Evolutionary conservation across 2,329 filamentous ascomycete species (phyloP), one percentile per base, ranked within the genome.

Genomic region (Madurella fahalii): DNA sequence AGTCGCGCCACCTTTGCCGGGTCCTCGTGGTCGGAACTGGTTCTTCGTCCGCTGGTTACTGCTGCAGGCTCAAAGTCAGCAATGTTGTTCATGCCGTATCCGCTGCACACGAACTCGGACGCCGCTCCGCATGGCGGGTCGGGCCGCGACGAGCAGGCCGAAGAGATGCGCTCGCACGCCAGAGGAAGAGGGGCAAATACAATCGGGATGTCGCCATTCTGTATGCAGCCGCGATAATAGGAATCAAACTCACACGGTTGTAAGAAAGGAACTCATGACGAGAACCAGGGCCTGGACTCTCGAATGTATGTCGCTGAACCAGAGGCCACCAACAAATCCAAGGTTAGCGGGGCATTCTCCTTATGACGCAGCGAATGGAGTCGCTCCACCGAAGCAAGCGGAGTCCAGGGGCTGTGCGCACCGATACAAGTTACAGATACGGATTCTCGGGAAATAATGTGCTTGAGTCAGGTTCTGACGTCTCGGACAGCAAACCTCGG

Each of bases 31-130:
- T 69, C 92, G 90, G 78, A 97, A 97, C 63, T 94, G 89, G 67
- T 89, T 91, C 72, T 89, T 85, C 63, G 89, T 90, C 67, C 91
- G 87, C 71, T 91, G 86, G 76, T 94, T 94, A 64, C 90, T 94
- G 68, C 32, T 16, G 25, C 40, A 20, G 37, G 49, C 5, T 40
- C 1, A 39, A 39, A 41, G 57, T 63, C 47, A 62, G 58, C 52
- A 30, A 46, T 44, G 16, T 13, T 53, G 44, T 39, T 25, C 17
- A 4, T 16, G 32, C 20, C 46, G 51, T 52, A 45, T 49, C 18
- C 15, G 8, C 37, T 40, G 18, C 43, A n/a, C 9, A 5, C 0
- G 39, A 31, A 17, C 12, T 53, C 44, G 49, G 30, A 52, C 20
- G 41, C 46, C 39, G 20, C 39, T 40, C 30, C 40, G n/a, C 34